phyloP scores from a whole-genome alignment of 106 monocot species.

The Posidonia australis region DNA sequence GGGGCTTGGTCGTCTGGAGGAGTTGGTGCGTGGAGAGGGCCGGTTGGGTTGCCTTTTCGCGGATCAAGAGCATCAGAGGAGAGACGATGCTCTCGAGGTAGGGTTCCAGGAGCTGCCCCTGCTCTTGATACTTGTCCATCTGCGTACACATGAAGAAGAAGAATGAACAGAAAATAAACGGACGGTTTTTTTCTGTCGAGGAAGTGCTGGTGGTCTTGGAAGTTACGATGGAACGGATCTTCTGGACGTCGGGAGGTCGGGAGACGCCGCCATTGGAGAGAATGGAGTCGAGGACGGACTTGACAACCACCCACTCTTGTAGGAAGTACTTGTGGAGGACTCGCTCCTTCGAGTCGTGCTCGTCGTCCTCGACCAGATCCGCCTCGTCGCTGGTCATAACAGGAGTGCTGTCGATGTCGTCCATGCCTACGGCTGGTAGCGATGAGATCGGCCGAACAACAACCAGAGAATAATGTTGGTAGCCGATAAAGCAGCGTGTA shows the following conservation, averaged over 20 bases:
- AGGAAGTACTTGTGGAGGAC: constrained; percentile 77
- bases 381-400: not conserved
- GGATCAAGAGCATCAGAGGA: constrained; percentile 71
- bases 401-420: too few species aligned
- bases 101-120: constrained; percentile 92
- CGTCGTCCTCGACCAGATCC: constrained; percentile 38
- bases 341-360: constrained; percentile 75
- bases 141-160: constrained; percentile 9
- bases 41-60: constrained; percentile 37
- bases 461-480: too few species aligned
- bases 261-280: constrained; percentile 44
- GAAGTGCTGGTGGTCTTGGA: not conserved
- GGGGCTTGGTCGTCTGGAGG: constrained; percentile 56
- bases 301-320: constrained; percentile 75
- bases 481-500: too few species aligned
- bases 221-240: constrained; percentile 83
- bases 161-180: not conserved
- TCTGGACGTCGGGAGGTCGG: constrained; percentile 42
- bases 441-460: too few species aligned
- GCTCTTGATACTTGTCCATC: constrained; percentile 98
- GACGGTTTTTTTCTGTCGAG: not conserved
- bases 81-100: constrained; percentile 74
- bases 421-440: too few species aligned
- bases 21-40: constrained; percentile 21
- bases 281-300: constrained; percentile 56